phyloP scores from a whole-genome alignment of 2,329 filamentous ascomycete species.

The Verticillium longisporum region DNA sequence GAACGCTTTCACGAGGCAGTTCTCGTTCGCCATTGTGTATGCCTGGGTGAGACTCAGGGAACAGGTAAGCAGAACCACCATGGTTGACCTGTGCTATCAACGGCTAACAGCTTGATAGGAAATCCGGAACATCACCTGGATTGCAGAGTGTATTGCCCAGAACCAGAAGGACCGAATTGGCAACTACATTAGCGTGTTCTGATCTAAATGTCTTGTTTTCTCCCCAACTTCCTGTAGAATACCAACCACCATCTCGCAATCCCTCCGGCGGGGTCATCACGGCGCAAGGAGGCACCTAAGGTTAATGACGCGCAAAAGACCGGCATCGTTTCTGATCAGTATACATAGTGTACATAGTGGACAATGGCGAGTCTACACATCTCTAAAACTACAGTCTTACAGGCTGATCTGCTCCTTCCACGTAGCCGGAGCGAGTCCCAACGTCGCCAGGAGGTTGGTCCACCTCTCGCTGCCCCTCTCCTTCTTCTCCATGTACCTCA shows the following conservation, averaged over 20 bases:
- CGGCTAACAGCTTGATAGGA: slow-evolving; percentile 50
- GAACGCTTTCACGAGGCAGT: slow-evolving; percentile 89
- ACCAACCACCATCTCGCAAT: slow-evolving; percentile 14
- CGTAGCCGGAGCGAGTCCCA: slow-evolving; percentile 81
- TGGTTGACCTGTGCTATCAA: too few relatives aligned
- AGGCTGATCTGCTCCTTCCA: slow-evolving; percentile 86
- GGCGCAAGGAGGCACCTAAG: slow-evolving; percentile 16
- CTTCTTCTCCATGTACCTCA: slow-evolving; percentile 80
- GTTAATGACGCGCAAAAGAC: slow-evolving; percentile 12
- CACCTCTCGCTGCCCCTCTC: slow-evolving; percentile 88
- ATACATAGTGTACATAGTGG: slow-evolving; percentile 43
- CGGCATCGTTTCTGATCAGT: slow-evolving; percentile 10
- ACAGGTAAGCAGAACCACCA: slow-evolving; percentile 58
- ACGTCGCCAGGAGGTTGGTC: slow-evolving; percentile 74
- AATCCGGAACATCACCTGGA: slow-evolving; percentile 99
- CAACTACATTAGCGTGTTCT: slow-evolving; percentile 99
- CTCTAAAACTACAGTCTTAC: slow-evolving; percentile 34
- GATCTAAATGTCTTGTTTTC: slow-evolving; percentile 21
- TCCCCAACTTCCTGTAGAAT: slow-evolving; percentile 32
- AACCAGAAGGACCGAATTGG: slow-evolving; percentile 99
- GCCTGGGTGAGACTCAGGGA: slow-evolving; percentile 97
- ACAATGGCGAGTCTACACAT: slow-evolving; percentile 33
- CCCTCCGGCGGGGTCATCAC: slow-evolving; percentile 25
- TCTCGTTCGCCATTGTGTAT: slow-evolving; percentile 91
- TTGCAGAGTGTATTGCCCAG: slow-evolving; percentile 98